Base-by-base conservation (phyloP, 371 early-diverging fungal genomes). In the Parasitella parasitica region DNA sequence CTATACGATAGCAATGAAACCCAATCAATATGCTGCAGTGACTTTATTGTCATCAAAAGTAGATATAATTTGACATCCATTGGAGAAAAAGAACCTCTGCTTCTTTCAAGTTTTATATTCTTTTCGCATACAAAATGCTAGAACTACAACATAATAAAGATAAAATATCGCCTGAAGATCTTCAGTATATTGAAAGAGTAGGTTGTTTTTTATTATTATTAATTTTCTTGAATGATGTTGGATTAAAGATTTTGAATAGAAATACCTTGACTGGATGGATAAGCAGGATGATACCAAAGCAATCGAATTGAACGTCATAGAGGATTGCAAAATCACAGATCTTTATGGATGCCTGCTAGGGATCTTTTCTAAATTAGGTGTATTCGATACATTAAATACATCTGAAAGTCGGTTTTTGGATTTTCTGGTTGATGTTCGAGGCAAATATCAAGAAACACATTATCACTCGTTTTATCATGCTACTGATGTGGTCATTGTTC, bases 401-500 rank as follows among this genome's bases (percentile, higher is more conserved):
- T 63, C 77, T 6, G 63, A 77, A 4, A 82, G 77, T 13, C 81
- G 83, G 48, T 52, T 94, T 54, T 79, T 93, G 18, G 90, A 91
- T 48, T 92, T 91, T 57, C 78, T 89, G 24, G 67, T 90, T 39
- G 92, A 90, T 54, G 84, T 93, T n/a, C 88, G 89, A 36, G 61
- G 70, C 5, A 85, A 85, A 20, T 93, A 93, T 67, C 68, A 77
- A 12, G 64, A 80, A 6, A 89, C 88, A 32, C 91, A 91, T 3
- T 94, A 94, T 63, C 95, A 94, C 70, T 89, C 89, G 3, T 93
- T 93, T 64, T 81, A 85, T 64, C 94, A 93, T 62, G 92, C 91
- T 12, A 83, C 87, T 0, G 94, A 94, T 74, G 91, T 94, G 7
- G 85, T 88, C 1, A 82, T 82, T 38, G 87, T 92, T 54, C 73